Base-by-base conservation (phyloP, 805 yeast species). In the Zygosaccharomyces lentus region DNA sequence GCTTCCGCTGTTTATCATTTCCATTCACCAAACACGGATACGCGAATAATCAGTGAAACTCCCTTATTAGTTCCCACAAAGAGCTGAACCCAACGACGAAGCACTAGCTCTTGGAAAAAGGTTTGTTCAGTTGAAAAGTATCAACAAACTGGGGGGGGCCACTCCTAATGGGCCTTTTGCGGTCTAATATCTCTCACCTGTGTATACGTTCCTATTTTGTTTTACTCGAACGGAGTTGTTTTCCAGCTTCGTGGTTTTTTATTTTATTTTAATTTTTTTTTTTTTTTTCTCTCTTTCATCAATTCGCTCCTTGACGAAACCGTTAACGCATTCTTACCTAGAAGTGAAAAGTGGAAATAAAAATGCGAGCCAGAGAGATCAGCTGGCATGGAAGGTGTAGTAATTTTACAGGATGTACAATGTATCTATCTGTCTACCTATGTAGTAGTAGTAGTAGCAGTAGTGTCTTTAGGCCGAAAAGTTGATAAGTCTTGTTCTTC, bases 401-500 rank as follows among this genome's bases (percentile, higher is more conserved):
- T 29, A 27, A 21, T 19, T 16, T n/a, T 19, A 13, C 38, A 21
- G 26, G 9, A 16, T 38, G 31, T 15, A 19, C 21, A 19, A 19
- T 19, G 8, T 23, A 19, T 9, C 15, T 40, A 19, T 32, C 13
- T n/a, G n/a, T n/a, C n/a, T n/a, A n/a, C n/a, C n/a, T n/a, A n/a
- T n/a, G n/a, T n/a, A n/a, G n/a, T n/a, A n/a, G n/a, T n/a, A n/a
- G n/a, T n/a, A n/a, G n/a, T n/a, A n/a, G n/a, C n/a, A n/a, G n/a
- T n/a, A n/a, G 9, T 8, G 29, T 10, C 31, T n/a, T n/a, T n/a
- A 40, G 31, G 26, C 10, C 10, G 46, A 41, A 42, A 61, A 61
- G 34, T 59, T 59, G 9, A 64, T 53, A 10, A 64, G 46, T 46
- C 63, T 57, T 8, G 68, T 64, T 37, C 66, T 56, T 49, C 68